Conservation (phyloP, 2,329 filamentous ascomycete species). For the Cladosporium velox region DNA sequence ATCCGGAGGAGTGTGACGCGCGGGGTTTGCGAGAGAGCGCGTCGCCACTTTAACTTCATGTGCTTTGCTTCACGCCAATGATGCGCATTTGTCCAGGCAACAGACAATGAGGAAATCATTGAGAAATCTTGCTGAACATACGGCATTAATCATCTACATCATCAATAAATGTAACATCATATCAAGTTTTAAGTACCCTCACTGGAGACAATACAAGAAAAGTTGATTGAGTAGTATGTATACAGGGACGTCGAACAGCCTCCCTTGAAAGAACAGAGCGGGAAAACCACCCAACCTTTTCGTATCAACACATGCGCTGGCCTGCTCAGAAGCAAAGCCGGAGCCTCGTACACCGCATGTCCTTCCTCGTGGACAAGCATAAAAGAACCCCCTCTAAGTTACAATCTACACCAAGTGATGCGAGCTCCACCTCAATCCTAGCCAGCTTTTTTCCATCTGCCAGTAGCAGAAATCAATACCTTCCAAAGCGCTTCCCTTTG, state of each 20-base stretch:
- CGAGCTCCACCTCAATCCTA: not conserved
- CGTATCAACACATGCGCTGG: slow-evolving; percentile 10
- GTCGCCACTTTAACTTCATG: not conserved
- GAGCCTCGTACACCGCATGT: not conserved
- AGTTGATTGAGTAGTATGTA: slow-evolving; percentile 14
- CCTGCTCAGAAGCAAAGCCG: not conserved
- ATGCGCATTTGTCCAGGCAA: not conserved
- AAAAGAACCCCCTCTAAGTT: not conserved
- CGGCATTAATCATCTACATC: not conserved
- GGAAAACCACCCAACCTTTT: not conserved
- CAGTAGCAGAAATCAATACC: not conserved
- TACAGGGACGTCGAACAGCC: not conserved
- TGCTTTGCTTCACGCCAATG: not conserved
- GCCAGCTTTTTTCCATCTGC: not conserved
- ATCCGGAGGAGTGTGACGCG: not conserved
- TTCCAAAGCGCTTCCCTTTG: not conserved
- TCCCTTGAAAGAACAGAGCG: not conserved
- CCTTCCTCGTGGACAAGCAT: not conserved
- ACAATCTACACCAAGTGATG: slow-evolving; percentile 6
- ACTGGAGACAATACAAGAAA: not conserved
- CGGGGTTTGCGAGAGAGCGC: slow-evolving; percentile 1
- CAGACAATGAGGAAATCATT: not conserved
- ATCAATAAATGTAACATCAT: not conserved
- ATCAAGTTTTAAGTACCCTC: not conserved
- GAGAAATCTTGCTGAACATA: not conserved